These are phyloP conservation scores for Cardiospermum halicacabum DNA, from an alignment of 345 rosid genomes.

Conservation along the genomic window DNA sequence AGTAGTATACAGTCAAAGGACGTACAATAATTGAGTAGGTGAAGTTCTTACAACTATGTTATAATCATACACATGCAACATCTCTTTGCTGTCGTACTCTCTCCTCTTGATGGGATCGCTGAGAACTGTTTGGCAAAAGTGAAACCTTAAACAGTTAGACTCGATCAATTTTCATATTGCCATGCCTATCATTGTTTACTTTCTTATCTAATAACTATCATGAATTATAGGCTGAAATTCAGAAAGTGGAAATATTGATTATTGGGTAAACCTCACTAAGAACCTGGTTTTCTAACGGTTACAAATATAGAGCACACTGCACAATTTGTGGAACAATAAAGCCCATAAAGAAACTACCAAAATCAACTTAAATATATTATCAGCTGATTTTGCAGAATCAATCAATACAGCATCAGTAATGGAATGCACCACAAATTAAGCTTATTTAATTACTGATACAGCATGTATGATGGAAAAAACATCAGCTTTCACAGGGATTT, in stretches of 20 bases:
- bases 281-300: not conserved
- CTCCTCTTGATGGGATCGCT: conserved; percentile 64
- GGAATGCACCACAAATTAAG: not conserved
- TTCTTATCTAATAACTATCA: not conserved
- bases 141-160: conserved; percentile 4
- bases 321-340: not conserved
- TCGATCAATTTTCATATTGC: not conserved
- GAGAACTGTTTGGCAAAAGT: conserved; percentile 46
- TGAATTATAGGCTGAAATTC: not conserved
- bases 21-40: not conserved
- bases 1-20: not conserved
- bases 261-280: too few relatives aligned
- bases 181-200: not conserved
- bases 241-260: not conserved
- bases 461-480: not conserved
- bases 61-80: conserved; percentile 50
- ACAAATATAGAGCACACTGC: not conserved
- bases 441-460: not conserved
- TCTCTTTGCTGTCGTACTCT: conserved; percentile 72
- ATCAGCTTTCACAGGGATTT: not conserved
- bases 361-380: not conserved
- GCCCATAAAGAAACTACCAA: not conserved
- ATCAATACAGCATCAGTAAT: not conserved
- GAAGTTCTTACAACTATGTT: conserved; percentile 41
- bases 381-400: not conserved